These are phyloP conservation scores for Tetradesmus lagerheimii DNA, from an alignment of 139 green algal species.

Conservation along the genomic window DNA sequence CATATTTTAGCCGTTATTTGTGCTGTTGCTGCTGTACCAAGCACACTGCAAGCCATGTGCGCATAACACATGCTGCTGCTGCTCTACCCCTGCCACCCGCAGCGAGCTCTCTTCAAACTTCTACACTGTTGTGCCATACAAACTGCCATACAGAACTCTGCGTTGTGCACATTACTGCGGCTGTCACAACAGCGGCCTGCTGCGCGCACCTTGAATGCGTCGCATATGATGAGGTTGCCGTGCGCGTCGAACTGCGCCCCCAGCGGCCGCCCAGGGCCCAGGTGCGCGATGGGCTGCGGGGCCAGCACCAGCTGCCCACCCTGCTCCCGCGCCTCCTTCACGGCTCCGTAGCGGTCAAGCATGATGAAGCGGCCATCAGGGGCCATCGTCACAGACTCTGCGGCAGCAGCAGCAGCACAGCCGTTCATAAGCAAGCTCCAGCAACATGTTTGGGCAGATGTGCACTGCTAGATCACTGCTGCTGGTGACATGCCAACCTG, in stretches of 20 bases:
- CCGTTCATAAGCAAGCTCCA: neutral
- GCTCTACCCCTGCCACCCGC: no score
- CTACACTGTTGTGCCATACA: no score
- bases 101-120: no score
- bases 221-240: conserved; percentile 54
- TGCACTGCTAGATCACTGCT: neutral
- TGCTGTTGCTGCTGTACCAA: no score
- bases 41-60: no score
- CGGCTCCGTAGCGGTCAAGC: conserved; percentile 45
- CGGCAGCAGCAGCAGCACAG: neutral
- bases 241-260: conserved; percentile 33
- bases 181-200: no score
- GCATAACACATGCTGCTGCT: no score
- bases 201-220: conserved; percentile 46
- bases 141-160: no score
- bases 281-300: neutral
- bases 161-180: no score
- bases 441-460: neutral
- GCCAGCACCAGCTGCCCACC: conserved; percentile 1
- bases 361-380: conserved; percentile 49
- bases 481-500: neutral
- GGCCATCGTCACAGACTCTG: conserved; percentile 52
- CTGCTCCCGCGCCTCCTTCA: conserved; percentile 2
- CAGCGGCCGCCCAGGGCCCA: conserved; percentile 51
- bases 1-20: no score